Conservation (phyloP, 495 filamentous ascomycete genomes). For the Xeromyces bisporus region DNA sequence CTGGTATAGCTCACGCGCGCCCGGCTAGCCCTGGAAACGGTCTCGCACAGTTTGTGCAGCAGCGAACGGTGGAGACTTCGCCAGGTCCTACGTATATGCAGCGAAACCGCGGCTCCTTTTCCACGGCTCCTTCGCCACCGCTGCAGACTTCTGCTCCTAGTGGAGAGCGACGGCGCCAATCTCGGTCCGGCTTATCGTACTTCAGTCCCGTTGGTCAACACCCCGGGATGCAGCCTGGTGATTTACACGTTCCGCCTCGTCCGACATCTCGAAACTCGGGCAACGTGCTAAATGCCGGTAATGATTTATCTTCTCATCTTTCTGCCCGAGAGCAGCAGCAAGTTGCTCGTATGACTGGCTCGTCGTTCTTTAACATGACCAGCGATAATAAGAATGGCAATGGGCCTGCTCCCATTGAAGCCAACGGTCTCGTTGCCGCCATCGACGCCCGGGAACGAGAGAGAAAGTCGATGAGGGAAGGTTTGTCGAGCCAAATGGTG, state of each 20-base stretch:
- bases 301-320: slow-evolving; percentile 47
- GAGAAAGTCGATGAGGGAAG: slow-evolving; percentile 52
- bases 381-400: slow-evolving; percentile 31
- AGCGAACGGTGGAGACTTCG: slow-evolving; percentile 46
- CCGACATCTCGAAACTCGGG: slow-evolving; percentile 34
- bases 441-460: slow-evolving; percentile 65
- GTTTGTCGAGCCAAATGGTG: slow-evolving; percentile 53
- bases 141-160: slow-evolving; percentile 31
- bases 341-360: slow-evolving; percentile 72
- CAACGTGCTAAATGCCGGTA: slow-evolving; percentile 24
- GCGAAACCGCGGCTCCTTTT: slow-evolving; percentile 40
- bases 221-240: too few species aligned
- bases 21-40: slow-evolving; percentile 27
- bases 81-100: slow-evolving; percentile 36
- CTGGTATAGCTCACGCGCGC: slow-evolving; percentile 37
- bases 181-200: slow-evolving; percentile 23
- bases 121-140: slow-evolving; percentile 32
- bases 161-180: slow-evolving; percentile 39
- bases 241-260: slow-evolving; percentile 22
- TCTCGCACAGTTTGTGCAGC: slow-evolving; percentile 64
- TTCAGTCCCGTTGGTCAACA: slow-evolving; percentile 9
- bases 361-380: slow-evolving; percentile 59
- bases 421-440: slow-evolving; percentile 51
- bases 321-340: slow-evolving; percentile 92
- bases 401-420: slow-evolving; percentile 24